Evolutionary conservation across 495 filamentous ascomycete species (phyloP), one percentile per base, ranked within the genome.

Genomic region (Penicillium cinerascens): DNA sequence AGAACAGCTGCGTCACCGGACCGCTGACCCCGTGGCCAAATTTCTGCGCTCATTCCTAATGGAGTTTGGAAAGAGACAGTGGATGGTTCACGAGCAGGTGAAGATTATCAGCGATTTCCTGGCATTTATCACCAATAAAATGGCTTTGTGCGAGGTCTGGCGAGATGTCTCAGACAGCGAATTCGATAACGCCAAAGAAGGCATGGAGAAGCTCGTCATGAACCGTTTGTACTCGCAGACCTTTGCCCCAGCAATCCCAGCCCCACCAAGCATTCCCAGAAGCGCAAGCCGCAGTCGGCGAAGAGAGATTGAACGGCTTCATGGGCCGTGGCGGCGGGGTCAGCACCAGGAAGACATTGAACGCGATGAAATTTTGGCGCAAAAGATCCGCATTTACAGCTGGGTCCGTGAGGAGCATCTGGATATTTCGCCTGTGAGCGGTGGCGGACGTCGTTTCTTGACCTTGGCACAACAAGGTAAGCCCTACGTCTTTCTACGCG

Each of bases 121-220:
- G 36, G 80, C 88, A n/a, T 99, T 99, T 58, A 99, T 99, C 52
- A 87, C 89, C 37, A 96, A 93, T 68, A 97, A 96, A 71, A 99
- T 99, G 93, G 90, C 86, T n/a, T 82, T 88, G 57, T 99, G 93
- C 62, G 93, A 99, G 51, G 88, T 99, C 6, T 99, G 93, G 93
- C 85, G 89, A 42, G 87, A 91, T 37, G 91, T 97, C 0, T 95
- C 92, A 0, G 95, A 97, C 66, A 89, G 88, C 7, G 93, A 99
- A 64, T 97, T 99, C 66, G 93, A 97, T 69, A 97, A 99, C 73
- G 95, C 95, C 13, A 82, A 90, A 56, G 93, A 99, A 73, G 93
- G 93, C 25, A 99, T 99, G 95, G 93, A 99, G 78, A 99, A 99
- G 65, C 82, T 99, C 21, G 93, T 99, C 16, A 99, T 99, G 93